Percentiles rank a stretch among this genome's conserved stretches.
These are phyloP conservation scores for Grosmannia serpens DNA, from an alignment of 2,329 filamentous ascomycete species.

Conservation along the genomic window DNA sequence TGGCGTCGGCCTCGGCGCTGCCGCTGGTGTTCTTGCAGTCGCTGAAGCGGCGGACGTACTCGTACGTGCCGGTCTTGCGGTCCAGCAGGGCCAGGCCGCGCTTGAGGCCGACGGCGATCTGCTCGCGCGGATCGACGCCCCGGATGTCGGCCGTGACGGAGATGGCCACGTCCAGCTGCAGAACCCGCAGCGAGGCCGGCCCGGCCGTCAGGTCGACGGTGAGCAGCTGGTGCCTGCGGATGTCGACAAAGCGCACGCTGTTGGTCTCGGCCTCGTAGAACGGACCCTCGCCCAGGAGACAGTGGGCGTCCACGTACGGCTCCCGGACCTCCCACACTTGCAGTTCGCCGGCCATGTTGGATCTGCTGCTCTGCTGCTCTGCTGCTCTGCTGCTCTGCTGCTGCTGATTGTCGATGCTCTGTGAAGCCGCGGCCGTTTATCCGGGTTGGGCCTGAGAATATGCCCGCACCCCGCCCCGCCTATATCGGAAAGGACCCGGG, in stretches of 20 bases:
- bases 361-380: not conserved
- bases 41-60: slow-evolving; percentile 40
- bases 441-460: no score
- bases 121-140: slow-evolving; percentile 46
- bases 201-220: slow-evolving; percentile 54
- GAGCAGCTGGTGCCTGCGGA: slow-evolving; percentile 66
- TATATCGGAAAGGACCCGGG: no score
- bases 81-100: slow-evolving; percentile 71
- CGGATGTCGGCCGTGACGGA: slow-evolving; percentile 72
- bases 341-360: slow-evolving; percentile 13
- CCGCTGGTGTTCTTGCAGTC: slow-evolving; percentile 15
- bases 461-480: no score
- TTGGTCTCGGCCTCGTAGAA: slow-evolving; percentile 58
- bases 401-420: not conserved
- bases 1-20: no score
- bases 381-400: not conserved
- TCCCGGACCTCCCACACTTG: slow-evolving; percentile 39
- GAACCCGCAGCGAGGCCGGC: slow-evolving; percentile 49
- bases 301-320: slow-evolving; percentile 51
- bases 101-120: slow-evolving; percentile 70
- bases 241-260: slow-evolving; percentile 68
- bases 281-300: slow-evolving; percentile 61
- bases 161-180: slow-evolving; percentile 41
- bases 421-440: no score
- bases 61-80: slow-evolving; percentile 41